Conservation (phyloP, 1,139 yeast species). For the Cylindricascospora bacillispora region DNA sequence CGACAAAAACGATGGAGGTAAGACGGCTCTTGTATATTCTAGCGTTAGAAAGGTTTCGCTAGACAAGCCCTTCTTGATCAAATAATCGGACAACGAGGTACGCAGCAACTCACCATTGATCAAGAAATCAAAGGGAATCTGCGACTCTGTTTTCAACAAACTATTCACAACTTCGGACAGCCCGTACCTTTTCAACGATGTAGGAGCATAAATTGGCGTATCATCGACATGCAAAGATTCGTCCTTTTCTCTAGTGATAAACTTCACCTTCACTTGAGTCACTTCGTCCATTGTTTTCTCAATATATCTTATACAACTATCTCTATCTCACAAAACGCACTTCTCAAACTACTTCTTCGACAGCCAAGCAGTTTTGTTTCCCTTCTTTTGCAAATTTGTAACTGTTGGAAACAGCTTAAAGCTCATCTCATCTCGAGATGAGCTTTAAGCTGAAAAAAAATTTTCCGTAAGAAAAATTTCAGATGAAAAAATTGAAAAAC, state of each 20-base stretch:
- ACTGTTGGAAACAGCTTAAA: too few relatives aligned
- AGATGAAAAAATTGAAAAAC: too few relatives aligned
- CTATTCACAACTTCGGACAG: constrained; percentile 92
- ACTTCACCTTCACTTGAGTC: constrained; percentile 58
- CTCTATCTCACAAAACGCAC: too few relatives aligned
- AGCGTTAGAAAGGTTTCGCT: constrained; percentile 67
- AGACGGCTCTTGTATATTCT: constrained; percentile 83
- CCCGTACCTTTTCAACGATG: constrained; percentile 75
- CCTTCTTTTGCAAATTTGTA: too few relatives aligned
- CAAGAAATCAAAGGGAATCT: constrained; percentile 86
- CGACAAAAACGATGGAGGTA: constrained; percentile 86
- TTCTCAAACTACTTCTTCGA: too few relatives aligned
- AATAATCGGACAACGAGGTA: constrained; percentile 67
- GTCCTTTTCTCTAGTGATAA: constrained; percentile 80
- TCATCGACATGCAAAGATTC: constrained; percentile 63
- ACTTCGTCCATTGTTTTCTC: constrained; percentile 27
- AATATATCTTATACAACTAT: constrained; percentile 13
- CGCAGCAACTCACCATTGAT: constrained; percentile 74
- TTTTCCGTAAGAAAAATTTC: too few relatives aligned
- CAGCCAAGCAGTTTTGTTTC: too few relatives aligned
- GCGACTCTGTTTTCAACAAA: constrained; percentile 44
- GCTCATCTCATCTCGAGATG: too few relatives aligned
- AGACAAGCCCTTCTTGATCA: constrained; percentile 64
- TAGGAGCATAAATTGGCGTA: constrained; percentile 79
- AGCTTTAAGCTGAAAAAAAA: too few relatives aligned